Base-by-base conservation (phyloP, 1,139 yeast species). In the Candida tetrigidarum region DNA sequence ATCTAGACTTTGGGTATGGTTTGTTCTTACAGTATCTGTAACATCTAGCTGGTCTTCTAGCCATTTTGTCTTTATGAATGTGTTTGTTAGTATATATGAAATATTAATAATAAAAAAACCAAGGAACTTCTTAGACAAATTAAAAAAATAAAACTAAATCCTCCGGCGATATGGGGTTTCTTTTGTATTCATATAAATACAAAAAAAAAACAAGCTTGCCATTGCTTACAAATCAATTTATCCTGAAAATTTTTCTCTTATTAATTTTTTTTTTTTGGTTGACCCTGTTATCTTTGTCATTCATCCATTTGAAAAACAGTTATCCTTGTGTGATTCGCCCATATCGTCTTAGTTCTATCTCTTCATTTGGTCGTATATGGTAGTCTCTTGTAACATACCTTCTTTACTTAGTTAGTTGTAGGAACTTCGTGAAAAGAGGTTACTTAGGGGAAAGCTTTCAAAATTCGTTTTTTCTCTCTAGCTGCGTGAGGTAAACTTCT, bases 41-140 rank as follows among this genome's bases (percentile, higher is more conserved):
- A 86, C 99, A 93, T 86, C 98, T 90, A 86, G 99, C 99, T 80
- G 99, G 99, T 89, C 99, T 93, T 83, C 99, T 92, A 78, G 99
- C 98, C 99, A 93, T 93, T 76, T 86, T 89, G 83, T 67, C 71
- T 69, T 50, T 30, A 41, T 32, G 19, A 27, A 20, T 18, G 7
- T 22, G 30, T 19, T 30, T 51, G 75, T 68, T 70, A 70, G 77
- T 71, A 66, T 12, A 18, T 2, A 16, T n/a, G 25, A 22, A 22
- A 9, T 22, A 22, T 6, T 22, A 9, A 6, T 22, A 22, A 9
- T 22, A 15, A 30, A n/a, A 14, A 27, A 37, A 37, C 3, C 16
- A 10, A 10, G 10, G 46, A 33, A 35, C 39, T 30, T 32, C 10
- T 35, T 35, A 41, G 30, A 25, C 15, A 26, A 9, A 5, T 9